Base-by-base conservation (phyloP, 2,329 filamentous ascomycete species). In the Apiospora rasikravindrae region DNA sequence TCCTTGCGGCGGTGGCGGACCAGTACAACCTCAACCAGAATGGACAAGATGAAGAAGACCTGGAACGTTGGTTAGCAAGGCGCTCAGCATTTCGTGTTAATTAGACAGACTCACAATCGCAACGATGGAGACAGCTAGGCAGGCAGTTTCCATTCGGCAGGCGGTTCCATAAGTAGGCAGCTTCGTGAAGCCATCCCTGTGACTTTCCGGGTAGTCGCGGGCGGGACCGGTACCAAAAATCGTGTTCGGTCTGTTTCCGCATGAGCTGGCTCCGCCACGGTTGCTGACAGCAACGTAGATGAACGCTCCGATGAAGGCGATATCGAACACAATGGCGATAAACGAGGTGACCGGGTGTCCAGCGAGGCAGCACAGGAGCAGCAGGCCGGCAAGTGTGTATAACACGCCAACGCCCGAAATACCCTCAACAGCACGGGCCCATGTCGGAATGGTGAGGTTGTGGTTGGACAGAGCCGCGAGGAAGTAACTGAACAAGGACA, bases 401-500 rank as follows among this genome's bases (percentile, higher is more conserved):
- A 97, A 80, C 0, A 92, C 88, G 2, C 90, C 93, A 1, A 88
- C 88, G 69, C 95, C 95, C 0, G 93, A 88, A 73, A 98, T 91
- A 74, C 94, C 94, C 78, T 91, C 91, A 71, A 96, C 93, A 40
- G 93, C 94, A 71, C 91, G 91, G 73, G 92, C 84, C 84, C 89
- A 92, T 76, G 82, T 89, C 24, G 88, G 85, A 75, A 95, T 95
- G 72, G 78, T 72, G 19, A 91, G 81, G 76, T 90, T 78, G 82
- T 94, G 90, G 78, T 92, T 89, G 74, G 88, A 81, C 19, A 95
- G 88, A 11, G 92, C 88, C 11, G 92, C 90, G 69, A 98, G 89
- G 87, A 95, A 97, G 87, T 97, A 98, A 69, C 91, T 92, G 86
- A 92, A 95, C 78, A 96, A 89, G 76, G 89, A 92, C 74, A 98